Evolutionary conservation across 129 eudicot species (phyloP), one percentile per base, ranked within the genome.

Genomic region (Arctium lappa): DNA sequence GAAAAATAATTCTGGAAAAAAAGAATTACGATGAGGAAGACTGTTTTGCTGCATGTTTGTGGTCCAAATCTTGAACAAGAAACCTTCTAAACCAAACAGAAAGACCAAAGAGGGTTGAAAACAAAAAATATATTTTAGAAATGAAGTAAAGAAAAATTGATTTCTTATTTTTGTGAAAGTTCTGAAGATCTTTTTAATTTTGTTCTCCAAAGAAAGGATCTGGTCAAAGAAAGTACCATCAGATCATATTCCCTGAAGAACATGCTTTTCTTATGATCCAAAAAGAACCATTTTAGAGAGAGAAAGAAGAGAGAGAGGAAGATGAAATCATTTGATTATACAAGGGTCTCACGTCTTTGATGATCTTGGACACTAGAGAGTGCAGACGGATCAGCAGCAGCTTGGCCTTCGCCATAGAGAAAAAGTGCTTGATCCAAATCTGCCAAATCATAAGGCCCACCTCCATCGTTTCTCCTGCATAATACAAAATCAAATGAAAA

Each of bases 371-470:
- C 70, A 75, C 88, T 38, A 27, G 94, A 84, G 31, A 92, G 85
- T 72, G 91, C 37, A 38, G 94, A 78, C 8, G 91, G 87, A 73
- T 89, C 91, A 78, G n/a, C 70, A 83, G 44, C 66, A 79, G 80
- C 2, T 88, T 96, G 99, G 69, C 95, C 92, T 85, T 96, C 99
- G 22, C 94, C 88, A 36, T 96, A 96, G 0, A 90, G 85, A 78
- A 91, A 91, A 40, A 96, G 92, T 22, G 97, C 92, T 88, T 91
- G 98, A 90, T 96, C 99, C 39, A 96, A 87, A 77, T 96, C 99
- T 4, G 95, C 97, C 87, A 96, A 86, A 81, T 96, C 98, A 75
- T 91, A 91, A 37, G 94, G 89, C 46, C 92, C 97, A 37, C 65
- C 85, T 36, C 89, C 93, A 73, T 88, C 89, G 76, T 77, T 86